Base-by-base conservation (phyloP, 1,284 basidiomycete species). In the Ustilago sp. region DNA sequence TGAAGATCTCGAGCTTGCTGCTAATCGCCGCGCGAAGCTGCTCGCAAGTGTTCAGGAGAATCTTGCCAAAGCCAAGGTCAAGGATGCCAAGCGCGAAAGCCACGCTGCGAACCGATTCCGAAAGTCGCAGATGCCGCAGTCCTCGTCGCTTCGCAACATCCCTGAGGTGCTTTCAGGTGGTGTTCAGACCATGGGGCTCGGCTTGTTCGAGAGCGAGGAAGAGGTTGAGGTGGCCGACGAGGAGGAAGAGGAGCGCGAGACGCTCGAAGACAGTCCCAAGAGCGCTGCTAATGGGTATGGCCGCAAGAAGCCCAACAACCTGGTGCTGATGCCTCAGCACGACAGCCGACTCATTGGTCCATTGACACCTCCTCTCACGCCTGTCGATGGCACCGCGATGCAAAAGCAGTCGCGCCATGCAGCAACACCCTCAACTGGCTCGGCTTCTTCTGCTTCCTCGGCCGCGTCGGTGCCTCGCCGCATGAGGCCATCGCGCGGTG, bases 21-120 rank as follows among this genome's bases (percentile, higher is more conserved):
- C 74, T 8, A 68, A 74, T 31, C 69, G 77, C 32, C 60, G 77
- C 3, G 54, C 74, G 38, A 76, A 68, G 61, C 65, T 79, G 12
- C 69, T 79, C 5, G 74, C 73, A 36, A 73, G 68, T 34, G 74
- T 79, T 6, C 74, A 79, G 59, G 47, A 70, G 55, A 79, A 79
- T 56, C 32, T 71, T 34, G 63, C 59, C 36, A 74, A 73, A 50
- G 66, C 70, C 12, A 51, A 68, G 34, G 70, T 60, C 8, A 68
- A 71, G 59, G 71, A 74, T 15, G 74, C 59, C 5, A 68, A 73
- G 55, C 63, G 67, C 34, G 74, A 77, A n/a, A 73, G 66, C 38
- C 47, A 70, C 23, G 70, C 69, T 19, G 74, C 74, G 3, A 58
- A 61, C 43, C 61, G 65, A 2, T 63, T 47, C 54, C 57, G 74